phyloP scores from a whole-genome alignment of 2,329 filamentous ascomycete species.

The Colletotrichum orchidophilum region DNA sequence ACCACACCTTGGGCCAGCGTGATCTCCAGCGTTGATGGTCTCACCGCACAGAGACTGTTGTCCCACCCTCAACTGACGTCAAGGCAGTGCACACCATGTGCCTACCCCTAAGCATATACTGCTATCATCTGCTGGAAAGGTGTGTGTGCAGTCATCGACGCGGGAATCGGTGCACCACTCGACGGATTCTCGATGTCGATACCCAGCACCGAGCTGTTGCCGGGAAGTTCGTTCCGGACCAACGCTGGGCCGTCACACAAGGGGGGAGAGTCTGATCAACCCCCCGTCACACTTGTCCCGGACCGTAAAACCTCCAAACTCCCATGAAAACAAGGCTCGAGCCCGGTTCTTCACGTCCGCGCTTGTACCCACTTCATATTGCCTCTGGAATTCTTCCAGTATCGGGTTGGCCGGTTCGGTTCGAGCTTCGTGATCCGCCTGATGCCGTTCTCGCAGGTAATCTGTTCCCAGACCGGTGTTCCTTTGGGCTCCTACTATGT shows the following conservation, averaged over 20 bases:
- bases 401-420: background rate
- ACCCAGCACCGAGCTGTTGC: background rate
- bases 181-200: background rate
- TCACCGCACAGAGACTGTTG: background rate
- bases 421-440: background rate
- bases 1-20: background rate
- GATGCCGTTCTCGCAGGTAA: background rate
- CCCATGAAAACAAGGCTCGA: background rate
- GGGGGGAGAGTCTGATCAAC: slow-evolving; percentile 27
- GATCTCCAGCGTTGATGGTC: background rate
- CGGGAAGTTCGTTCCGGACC: background rate
- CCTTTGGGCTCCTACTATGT: too few species aligned
- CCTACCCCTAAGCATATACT: background rate
- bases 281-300: background rate
- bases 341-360: background rate
- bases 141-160: background rate
- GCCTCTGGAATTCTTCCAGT: background rate
- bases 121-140: background rate
- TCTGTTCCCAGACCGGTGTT: too few species aligned
- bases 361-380: background rate
- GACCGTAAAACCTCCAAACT: background rate
- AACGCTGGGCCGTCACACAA: background rate
- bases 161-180: background rate
- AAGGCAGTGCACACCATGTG: background rate
- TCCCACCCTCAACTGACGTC: background rate